Base-by-base conservation (phyloP, 2,329 filamentous ascomycete species). In the Metarhizium robertsii region DNA sequence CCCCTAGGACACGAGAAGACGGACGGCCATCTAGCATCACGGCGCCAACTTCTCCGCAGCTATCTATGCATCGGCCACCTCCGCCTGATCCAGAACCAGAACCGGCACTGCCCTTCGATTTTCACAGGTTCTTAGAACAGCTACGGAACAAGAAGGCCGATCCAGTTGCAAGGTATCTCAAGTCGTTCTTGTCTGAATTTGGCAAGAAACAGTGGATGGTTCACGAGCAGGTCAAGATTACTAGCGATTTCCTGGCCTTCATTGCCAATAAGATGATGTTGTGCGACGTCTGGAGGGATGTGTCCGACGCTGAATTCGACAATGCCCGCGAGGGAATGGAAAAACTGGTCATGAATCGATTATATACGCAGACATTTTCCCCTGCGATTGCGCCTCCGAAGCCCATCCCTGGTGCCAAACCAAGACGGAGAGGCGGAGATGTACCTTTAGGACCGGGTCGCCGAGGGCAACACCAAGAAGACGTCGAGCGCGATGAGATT, bases 171-270 rank as follows among this genome's bases (percentile, higher is more conserved):
- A 88, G 92, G 60, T 99, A 96, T 66, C 79, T 99, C 49, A 89
- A 95, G 61, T 97, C 94, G 0, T 99, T 99, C 65, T 75, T 99
- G 34, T 85, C 84, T 51, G 95, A 99, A 69, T 99, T 99, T 71
- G 90, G 85, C 40, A 99, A 97, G 75, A 90, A 92, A 62, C 94
- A 97, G 71, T 99, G 94, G 94, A 95, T 96, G 89, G 94, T 96
- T 6, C 94, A 99, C 68, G 94, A 99, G 73, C 94, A 99, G 70
- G 94, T 97, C 68, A 99, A 99, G 73, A 97, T 99, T 59, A 96
- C 99, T 58, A 85, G 90, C 61, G 95, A 99, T 69, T 99, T 99
- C 63, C 76, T 99, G 50, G 85, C 91, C 48, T 99, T 99, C 66
- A 99, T 99, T 60, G 88, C 89, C 54, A 96, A 96, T 73, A 97